These are phyloP conservation scores for Euphorbia peplus DNA, from an alignment of 345 rosid genomes.

Conservation along the genomic window DNA sequence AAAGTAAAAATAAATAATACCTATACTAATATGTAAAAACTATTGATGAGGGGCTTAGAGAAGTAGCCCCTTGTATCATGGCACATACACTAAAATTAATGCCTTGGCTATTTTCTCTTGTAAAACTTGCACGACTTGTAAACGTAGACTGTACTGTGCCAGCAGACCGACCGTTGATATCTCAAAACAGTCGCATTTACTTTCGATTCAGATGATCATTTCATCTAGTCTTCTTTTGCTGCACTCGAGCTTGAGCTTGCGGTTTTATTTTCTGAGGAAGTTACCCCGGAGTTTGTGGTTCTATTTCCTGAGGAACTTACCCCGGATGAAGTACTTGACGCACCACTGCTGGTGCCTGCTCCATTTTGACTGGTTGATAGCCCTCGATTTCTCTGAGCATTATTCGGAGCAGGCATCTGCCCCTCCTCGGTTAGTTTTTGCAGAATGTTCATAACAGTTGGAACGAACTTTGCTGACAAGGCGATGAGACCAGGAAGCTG, in stretches of 20 bases:
- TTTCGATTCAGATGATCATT: not conserved
- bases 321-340: constrained; percentile 52
- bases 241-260: constrained; percentile 46
- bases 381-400: constrained; percentile 39
- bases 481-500: constrained; percentile 90
- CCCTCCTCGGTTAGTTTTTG: constrained; percentile 79
- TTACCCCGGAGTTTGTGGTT: constrained; percentile 41
- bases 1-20: constrained; percentile 13
- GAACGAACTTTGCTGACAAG: constrained; percentile 76
- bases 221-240: constrained; percentile 50
- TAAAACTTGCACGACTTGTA: constrained; percentile 14
- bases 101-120: constrained; percentile 37
- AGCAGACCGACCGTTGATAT: constrained; percentile 22
- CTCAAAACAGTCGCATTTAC: constrained; percentile 3
- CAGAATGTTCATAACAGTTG: constrained; percentile 87
- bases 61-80: constrained; percentile 26
- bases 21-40: constrained; percentile 17
- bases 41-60: constrained; percentile 28
- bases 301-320: constrained; percentile 35
- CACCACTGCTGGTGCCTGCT: constrained; percentile 33
- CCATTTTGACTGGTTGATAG: constrained; percentile 39
- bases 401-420: constrained; percentile 40
- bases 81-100: constrained; percentile 42
- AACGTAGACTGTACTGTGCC: constrained; percentile 16
- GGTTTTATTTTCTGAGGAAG: constrained; percentile 31